phyloP scores from a whole-genome alignment of 176 grass and related monocot species.

The Secale cereale region DNA sequence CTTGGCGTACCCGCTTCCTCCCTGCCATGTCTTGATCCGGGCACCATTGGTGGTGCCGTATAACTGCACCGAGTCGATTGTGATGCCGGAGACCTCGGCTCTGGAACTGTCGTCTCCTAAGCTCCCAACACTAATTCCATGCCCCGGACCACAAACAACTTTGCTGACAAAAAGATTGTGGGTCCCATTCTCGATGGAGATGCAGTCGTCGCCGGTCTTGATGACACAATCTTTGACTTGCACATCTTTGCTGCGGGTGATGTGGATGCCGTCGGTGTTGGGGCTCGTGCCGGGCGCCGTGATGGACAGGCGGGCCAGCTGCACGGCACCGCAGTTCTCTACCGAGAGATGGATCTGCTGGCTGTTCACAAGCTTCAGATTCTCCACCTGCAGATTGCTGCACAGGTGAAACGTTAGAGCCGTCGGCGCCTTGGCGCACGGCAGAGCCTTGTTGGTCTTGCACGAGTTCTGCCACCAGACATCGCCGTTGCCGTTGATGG shows the following conservation, averaged over 20 bases:
- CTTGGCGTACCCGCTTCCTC: conserved; percentile 46
- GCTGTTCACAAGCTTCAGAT: conserved; percentile 16
- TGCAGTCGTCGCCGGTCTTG: conserved; percentile 35
- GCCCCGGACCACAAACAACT: conserved; percentile 21
- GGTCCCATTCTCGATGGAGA: conserved; percentile 32
- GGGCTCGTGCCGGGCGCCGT: conserved; percentile 17
- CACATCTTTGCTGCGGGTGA: conserved; percentile 4
- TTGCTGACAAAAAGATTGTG: conserved; percentile 15
- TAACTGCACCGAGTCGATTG: conserved; percentile 37
- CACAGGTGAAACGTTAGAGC: conserved; percentile 47
- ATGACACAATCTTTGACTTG: conserved; percentile 25
- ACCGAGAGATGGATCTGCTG: conserved; percentile 33
- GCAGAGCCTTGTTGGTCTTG: conserved; percentile 26
- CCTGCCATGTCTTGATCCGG: conserved; percentile 64
- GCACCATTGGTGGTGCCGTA: conserved; percentile 53
- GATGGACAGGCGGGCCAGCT: not conserved
- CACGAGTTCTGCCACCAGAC: conserved; percentile 62
- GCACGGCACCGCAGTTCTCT: conserved; percentile 2
- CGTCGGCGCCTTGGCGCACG: not conserved
- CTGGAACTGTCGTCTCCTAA: conserved; percentile 28
- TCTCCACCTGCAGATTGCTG: conserved; percentile 28
- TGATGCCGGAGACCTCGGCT: conserved; percentile 38
- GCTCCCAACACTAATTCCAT: conserved; percentile 56
- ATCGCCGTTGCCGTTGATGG: conserved; percentile 56
- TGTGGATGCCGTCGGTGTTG: conserved; percentile 28